A percentile compares a stretch with the other conserved stretches of the same genome.
phyloP scores from a whole-genome alignment of 495 filamentous ascomycete species.

The Aspergillus cristatus region DNA sequence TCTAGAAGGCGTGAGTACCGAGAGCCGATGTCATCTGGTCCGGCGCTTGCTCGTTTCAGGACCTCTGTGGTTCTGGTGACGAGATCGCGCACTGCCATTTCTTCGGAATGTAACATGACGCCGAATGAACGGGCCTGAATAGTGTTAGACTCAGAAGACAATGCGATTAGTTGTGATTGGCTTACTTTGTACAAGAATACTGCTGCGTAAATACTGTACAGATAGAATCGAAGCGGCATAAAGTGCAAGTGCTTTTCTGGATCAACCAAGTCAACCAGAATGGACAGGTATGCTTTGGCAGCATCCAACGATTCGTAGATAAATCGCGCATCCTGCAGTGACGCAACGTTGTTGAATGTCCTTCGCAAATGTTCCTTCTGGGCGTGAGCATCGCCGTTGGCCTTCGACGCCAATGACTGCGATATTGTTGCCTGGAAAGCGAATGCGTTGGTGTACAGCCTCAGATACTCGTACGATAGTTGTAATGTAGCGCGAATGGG shows the following conservation, averaged over 20 bases:
- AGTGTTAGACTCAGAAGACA: neutral
- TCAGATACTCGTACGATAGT: constrained; percentile 54
- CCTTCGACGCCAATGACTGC: constrained; percentile 40
- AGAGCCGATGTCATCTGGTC: constrained; percentile 44
- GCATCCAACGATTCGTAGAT: constrained; percentile 56
- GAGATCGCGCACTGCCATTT: constrained; percentile 43
- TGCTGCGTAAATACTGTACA: constrained; percentile 49
- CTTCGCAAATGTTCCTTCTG: constrained; percentile 35
- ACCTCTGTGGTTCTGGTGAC: constrained; percentile 42
- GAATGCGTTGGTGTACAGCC: constrained; percentile 58
- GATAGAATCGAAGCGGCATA: constrained; percentile 51
- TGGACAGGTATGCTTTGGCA: constrained; percentile 49
- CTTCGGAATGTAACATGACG: constrained; percentile 41
- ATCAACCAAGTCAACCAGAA: constrained; percentile 44
- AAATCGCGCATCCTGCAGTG: constrained; percentile 52
- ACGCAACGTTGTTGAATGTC: constrained; percentile 44
- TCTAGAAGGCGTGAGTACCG: constrained; percentile 47
- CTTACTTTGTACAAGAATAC: constrained; percentile 47
- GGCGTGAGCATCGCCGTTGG: constrained; percentile 25
- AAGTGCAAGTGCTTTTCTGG: constrained; percentile 48
- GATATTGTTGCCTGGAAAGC: constrained; percentile 59
- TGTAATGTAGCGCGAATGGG: constrained; percentile 48
- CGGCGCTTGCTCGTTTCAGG: constrained; percentile 43
- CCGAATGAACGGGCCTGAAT: constrained; percentile 43
- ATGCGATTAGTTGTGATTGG: neutral